phyloP scores from a whole-genome alignment of 257 asterid genomes.

The Plantago elongata region DNA sequence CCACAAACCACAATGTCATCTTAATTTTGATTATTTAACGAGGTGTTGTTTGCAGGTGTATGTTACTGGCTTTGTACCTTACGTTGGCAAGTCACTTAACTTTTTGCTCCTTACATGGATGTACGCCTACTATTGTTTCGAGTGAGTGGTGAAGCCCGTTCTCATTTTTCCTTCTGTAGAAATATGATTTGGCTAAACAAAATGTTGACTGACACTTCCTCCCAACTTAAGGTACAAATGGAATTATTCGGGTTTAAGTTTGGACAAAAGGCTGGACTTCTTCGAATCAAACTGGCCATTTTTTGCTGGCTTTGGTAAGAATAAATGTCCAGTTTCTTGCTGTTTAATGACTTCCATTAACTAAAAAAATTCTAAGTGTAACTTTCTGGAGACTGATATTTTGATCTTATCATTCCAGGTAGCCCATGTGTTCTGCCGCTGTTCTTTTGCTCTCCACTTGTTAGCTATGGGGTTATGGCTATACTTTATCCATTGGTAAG shows the following conservation, averaged over 20 bases:
- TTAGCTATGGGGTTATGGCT: conserved; percentile 96
- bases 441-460: conserved; percentile 76
- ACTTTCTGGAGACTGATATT: not conserved
- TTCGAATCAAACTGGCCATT: conserved; percentile 98
- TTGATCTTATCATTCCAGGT: conserved; percentile 44
- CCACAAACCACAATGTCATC: conserved; percentile 17
- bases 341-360: not conserved
- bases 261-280: conserved; percentile 93
- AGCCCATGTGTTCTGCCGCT: conserved; percentile 78
- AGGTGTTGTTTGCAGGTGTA: conserved; percentile 52
- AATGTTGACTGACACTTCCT: conserved; percentile 16
- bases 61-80: conserved; percentile 71
- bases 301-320: conserved; percentile 91
- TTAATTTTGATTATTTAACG: conserved; percentile 9
- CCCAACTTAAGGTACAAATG: conserved; percentile 74
- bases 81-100: conserved; percentile 62
- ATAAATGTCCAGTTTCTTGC: not conserved
- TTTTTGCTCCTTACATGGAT: conserved; percentile 88
- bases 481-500: conserved; percentile 79
- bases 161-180: conserved; percentile 12
- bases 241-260: conserved; percentile 86
- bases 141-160: conserved; percentile 52
- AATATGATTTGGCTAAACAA: conserved; percentile 9
- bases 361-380: too few species aligned
- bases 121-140: conserved; percentile 98